A percentile compares a stretch with the other conserved stretches of the same genome.
Conservation (phyloP, 2,329 filamentous ascomycete genomes). For the Penicillium sp. region DNA sequence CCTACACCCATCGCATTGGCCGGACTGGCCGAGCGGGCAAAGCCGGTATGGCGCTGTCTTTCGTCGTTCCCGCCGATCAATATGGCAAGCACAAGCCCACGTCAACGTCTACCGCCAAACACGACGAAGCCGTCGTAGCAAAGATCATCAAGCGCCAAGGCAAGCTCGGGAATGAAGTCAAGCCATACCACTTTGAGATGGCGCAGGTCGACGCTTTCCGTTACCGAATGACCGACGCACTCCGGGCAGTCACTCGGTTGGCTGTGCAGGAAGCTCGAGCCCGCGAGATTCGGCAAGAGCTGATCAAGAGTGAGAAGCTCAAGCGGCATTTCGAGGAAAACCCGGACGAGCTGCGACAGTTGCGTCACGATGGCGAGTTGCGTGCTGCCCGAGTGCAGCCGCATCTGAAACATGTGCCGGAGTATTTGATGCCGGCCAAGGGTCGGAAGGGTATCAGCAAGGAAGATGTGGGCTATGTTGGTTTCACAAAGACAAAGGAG, state of each 20-base stretch:
- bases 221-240: constrained; percentile 88
- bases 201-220: constrained; percentile 87
- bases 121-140: constrained; percentile 77
- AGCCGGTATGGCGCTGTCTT: constrained; percentile 90
- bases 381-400: constrained; percentile 76
- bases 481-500: constrained; percentile 48
- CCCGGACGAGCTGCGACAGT: constrained; percentile 75
- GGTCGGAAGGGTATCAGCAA: constrained; percentile 62
- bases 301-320: constrained; percentile 89
- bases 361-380: constrained; percentile 85
- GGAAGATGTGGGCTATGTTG: constrained; percentile 70
- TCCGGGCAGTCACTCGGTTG: constrained; percentile 82
- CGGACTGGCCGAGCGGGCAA: constrained; percentile 87
- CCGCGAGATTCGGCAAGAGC: constrained; percentile 78
- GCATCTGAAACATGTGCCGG: constrained; percentile 89
- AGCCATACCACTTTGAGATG: constrained; percentile 93
- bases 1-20: constrained; percentile 95
- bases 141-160: constrained; percentile 74
- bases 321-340: constrained; percentile 97
- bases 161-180: constrained; percentile 72
- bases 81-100: constrained; percentile 90
- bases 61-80: constrained; percentile 74
- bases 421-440: constrained; percentile 79
- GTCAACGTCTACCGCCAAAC: constrained; percentile 63
- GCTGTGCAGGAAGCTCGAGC: constrained; percentile 85